These are phyloP conservation scores for Dactylellina haptotyla DNA, from an alignment of 2,329 filamentous ascomycete genomes.

Conservation along the genomic window DNA sequence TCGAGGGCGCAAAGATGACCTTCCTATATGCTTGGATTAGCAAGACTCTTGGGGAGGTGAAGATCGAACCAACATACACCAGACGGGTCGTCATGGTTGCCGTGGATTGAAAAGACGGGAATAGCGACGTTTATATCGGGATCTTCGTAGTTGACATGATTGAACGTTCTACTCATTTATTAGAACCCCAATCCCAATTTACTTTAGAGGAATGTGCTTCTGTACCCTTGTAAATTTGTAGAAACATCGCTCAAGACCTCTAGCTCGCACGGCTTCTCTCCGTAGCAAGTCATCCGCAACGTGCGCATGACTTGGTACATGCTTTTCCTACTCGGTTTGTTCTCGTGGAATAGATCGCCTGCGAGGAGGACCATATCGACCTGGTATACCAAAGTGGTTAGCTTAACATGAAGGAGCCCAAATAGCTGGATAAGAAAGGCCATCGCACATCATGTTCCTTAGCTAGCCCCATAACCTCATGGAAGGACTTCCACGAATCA, in stretches of 20 bases:
- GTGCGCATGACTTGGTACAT: slow-evolving; percentile 98
- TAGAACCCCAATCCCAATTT: no score
- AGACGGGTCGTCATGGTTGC: slow-evolving; percentile 98
- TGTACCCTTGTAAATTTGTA: slow-evolving; percentile 81
- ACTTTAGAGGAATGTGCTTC: no score
- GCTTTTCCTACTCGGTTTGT: slow-evolving; percentile 93
- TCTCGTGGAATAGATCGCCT: slow-evolving; percentile 96
- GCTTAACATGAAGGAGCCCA: not conserved
- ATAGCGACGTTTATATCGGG: slow-evolving; percentile 96
- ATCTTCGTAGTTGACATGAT: slow-evolving; percentile 97
- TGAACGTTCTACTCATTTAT: slow-evolving; percentile 79
- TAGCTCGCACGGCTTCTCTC: slow-evolving; percentile 93
- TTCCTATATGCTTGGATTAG: slow-evolving; percentile 64
- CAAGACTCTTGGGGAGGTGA: not conserved
- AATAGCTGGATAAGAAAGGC: slow-evolving; percentile 16
- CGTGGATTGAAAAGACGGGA: slow-evolving; percentile 97
- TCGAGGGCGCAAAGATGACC: slow-evolving; percentile 92
- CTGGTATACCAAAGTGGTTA: slow-evolving; percentile 60
- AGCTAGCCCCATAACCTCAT: slow-evolving; percentile 91
- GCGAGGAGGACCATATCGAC: slow-evolving; percentile 96
- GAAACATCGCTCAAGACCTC: slow-evolving; percentile 93
- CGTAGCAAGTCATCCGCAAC: slow-evolving; percentile 89
- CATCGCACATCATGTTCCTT: slow-evolving; percentile 76
- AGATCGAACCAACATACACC: slow-evolving; percentile 66
- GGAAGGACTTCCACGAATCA: slow-evolving; percentile 95